Evolutionary conservation across 441 rosid species (phyloP), one percentile per base, ranked within the genome.

Genomic region (Syzygium malaccense): DNA sequence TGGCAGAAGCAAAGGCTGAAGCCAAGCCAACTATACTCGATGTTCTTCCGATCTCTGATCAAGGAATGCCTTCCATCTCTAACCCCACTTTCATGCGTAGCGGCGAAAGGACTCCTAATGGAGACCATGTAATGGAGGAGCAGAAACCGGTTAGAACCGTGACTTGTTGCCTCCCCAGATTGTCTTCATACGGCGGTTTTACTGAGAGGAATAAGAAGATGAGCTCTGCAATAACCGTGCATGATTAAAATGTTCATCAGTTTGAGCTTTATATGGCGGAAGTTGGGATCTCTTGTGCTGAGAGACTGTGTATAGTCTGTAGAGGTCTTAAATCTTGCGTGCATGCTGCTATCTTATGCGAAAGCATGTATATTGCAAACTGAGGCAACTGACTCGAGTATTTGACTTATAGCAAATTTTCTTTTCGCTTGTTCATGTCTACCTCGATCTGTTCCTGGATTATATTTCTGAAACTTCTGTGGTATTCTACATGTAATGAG

Each of bases 21-120:
- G 87, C 62, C 55, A 93, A 89, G 88, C 86, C 91, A 87, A 93
- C 93, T 4, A 88, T 91, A 79, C 91, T 87, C 11, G 91, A 90
- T 71, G 83, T 64, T 53, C 91, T 75, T n/a, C 60, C 89, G 26
- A 54, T 86, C 84, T 92, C 95, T 19, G 62, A 92, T 71, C 58
- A 85, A 15, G 91, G 90, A 53, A 93, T 95, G 19, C 96, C 97
- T 55, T 6, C 28, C 41, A 23, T 88, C 84, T 66, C 85, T 17
- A 78, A 78, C 23, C 45, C 90, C 57, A 60, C 83, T 19, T 89
- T 88, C 32, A 48, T 54, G 55, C 13, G 55, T 58, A 68, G 80
- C 53, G 51, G 86, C 4, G 88, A 79, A 86, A 51, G 60, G 86
- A 55, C 75, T 57, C 79, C 90, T 89, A 57, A 86, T 28, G 88